Percentiles rank a stretch among this genome's conserved stretches.
These are phyloP conservation scores for Colletotrichum musicola DNA, from an alignment of 2,329 filamentous ascomycete species.

Conservation along the genomic window DNA sequence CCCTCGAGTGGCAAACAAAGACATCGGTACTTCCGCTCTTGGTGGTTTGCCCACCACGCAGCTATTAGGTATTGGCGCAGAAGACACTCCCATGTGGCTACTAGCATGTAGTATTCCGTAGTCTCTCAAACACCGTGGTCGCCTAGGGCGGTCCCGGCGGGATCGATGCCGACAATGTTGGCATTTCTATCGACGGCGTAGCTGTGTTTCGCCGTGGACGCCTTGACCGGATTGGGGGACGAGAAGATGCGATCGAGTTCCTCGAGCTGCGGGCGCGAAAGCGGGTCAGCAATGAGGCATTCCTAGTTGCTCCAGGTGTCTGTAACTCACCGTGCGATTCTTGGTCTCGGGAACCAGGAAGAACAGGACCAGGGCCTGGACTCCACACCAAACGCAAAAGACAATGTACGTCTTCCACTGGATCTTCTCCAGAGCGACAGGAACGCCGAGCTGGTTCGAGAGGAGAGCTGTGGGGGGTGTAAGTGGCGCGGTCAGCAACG, in stretches of 20 bases:
- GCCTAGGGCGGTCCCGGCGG: background rate
- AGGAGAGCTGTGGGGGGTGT: conserved; percentile 59
- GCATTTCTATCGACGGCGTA: conserved; percentile 25
- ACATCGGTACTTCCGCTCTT: too few relatives aligned
- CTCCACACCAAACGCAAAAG: conserved; percentile 59
- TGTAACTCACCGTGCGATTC: conserved; percentile 53
- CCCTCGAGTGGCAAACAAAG: too few relatives aligned
- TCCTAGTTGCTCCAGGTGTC: conserved; percentile 27
- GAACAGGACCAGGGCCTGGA: conserved; percentile 58
- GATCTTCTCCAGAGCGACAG: conserved; percentile 62
- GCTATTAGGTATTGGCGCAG: too few relatives aligned
- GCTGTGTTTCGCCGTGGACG: conserved; percentile 33
- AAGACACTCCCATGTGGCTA: too few relatives aligned
- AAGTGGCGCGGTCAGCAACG: conserved; percentile 42
- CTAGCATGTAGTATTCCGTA: too few relatives aligned
- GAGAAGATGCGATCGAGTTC: conserved; percentile 35
- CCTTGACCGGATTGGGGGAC: conserved; percentile 32
- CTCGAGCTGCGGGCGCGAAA: conserved; percentile 14
- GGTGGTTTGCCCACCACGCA: too few relatives aligned
- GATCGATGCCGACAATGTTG: conserved; percentile 25
- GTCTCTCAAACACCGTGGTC: too few relatives aligned
- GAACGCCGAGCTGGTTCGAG: conserved; percentile 60
- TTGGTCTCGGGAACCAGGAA: conserved; percentile 65
- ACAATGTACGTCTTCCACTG: conserved; percentile 67
- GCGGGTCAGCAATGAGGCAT: background rate